Evolutionary conservation across 2,329 filamentous ascomycete species (phyloP), one percentile per base, ranked within the genome.

Genomic region (Ophiostoma triangulosporum): DNA sequence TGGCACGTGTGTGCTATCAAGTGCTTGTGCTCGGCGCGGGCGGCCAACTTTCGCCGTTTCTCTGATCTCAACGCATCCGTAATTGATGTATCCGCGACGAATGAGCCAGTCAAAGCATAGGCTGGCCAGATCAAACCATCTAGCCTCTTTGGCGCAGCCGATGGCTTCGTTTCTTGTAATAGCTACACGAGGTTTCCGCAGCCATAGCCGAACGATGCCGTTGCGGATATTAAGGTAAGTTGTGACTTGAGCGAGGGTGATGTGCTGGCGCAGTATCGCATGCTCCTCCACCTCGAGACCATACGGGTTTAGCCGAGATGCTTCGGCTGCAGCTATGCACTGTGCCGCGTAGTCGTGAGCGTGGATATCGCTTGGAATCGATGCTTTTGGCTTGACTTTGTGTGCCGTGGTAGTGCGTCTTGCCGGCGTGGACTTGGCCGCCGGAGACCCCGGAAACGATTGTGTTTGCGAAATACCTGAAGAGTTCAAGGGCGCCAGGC

Each of bases 201-300:
- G 77, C 93, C 93, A 98, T 38, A 97, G 70, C 53, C 93, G 79
- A 52, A 98, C 72, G 56, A 98, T 95, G 15, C 88, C 87, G 66
- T 98, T 98, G 61, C 93, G 80, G 57, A 98, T 93, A 65, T 97
- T 97, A 52, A 98, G 73, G 68, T 98, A 98, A 12, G 88, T 87
- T 3, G 91, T 96, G 60, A 96, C 88, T 68, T 98, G 93, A 31
- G 84, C 76, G 62, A 88, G 83, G 63, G 85, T 95, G 60, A 98
- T 81, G 62, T 94, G 83, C 57, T 86, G 76, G 57, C 87, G 80
- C 38, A 98, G 71, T 56, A 95, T 74, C 56, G 77, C 72, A 64
- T 96, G 90, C 67, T 98, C 93, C 57, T 87, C 83, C 26, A 79
- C 76, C 66, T 97, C 89, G 36, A 98, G 71, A 11, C 86, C 83